phyloP scores from a whole-genome alignment of 2,329 filamentous ascomycete species.

The Bipolaris bicolor region DNA sequence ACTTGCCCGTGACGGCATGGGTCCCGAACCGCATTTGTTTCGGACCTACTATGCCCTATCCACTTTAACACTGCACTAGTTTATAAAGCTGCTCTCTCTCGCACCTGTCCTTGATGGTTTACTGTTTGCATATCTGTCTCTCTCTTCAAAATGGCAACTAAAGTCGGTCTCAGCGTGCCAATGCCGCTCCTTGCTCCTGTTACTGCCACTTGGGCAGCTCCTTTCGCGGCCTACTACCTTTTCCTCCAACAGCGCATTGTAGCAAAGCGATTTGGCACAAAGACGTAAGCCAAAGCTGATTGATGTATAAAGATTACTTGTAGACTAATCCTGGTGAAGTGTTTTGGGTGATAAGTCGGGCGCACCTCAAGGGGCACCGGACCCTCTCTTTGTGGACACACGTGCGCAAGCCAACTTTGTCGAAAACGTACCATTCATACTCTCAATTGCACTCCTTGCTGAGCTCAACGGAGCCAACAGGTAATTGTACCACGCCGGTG shows the following conservation, averaged over 20 bases:
- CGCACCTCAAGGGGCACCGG: constrained; percentile 17
- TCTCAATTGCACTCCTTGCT: constrained; percentile 49
- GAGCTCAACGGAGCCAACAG: constrained; percentile 55
- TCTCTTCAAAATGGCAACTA: constrained; percentile 31
- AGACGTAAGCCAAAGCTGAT: constrained; percentile 32
- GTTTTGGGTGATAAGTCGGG: constrained; percentile 36
- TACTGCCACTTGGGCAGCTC: constrained; percentile 49
- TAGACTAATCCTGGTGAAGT: constrained; percentile 21
- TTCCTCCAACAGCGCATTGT: constrained; percentile 52
- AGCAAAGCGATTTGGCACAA: constrained; percentile 39
- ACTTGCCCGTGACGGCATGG: constrained; percentile 20
- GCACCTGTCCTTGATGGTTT: constrained; percentile 18
- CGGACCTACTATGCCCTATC: constrained; percentile 7
- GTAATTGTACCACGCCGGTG: constrained; percentile 11
- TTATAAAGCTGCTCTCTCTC: constrained; percentile 4
- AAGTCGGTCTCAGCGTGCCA: constrained; percentile 43
- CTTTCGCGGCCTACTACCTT: constrained; percentile 52
- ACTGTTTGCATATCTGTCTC: constrained; percentile 20
- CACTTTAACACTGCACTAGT: constrained; percentile 9
- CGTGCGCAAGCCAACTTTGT: constrained; percentile 52
- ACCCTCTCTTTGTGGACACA: constrained; percentile 46
- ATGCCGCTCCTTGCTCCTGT: constrained; percentile 44
- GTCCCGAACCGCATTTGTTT: constrained; percentile 1
- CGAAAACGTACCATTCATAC: constrained; percentile 53
- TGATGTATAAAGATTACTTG: background rate